Conservation (phyloP, 1,139 yeast genomes). For the Trichomonascaceae sp. region DNA sequence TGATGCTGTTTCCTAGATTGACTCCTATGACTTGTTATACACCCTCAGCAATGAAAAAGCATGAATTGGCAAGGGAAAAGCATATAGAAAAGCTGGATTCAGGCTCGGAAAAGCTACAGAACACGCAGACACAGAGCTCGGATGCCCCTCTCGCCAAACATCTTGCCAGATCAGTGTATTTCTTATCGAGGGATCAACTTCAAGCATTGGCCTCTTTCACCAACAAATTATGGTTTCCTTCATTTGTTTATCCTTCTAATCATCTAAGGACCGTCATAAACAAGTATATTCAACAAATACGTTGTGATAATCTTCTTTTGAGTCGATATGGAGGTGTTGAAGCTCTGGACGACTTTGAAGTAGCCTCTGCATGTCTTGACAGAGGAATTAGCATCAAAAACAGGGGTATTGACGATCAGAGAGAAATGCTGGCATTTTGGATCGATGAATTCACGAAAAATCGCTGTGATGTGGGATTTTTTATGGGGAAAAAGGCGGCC, state of each 20-base stretch:
- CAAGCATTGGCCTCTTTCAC: conserved; percentile 14
- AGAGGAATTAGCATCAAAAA: conserved; percentile 23
- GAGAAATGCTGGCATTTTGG: conserved; percentile 20
- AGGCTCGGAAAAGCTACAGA: too few relatives aligned
- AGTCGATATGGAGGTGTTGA: conserved; percentile 29
- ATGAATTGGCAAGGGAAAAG: conserved; percentile 14
- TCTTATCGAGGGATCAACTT: conserved; percentile 15
- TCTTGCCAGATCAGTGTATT: conserved; percentile 16
- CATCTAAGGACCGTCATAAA: conserved; percentile 15
- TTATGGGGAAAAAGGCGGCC: conserved; percentile 13
- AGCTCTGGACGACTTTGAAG: conserved; percentile 23
- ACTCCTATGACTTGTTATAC: conserved; percentile 66
- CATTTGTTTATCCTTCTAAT: conserved; percentile 12
- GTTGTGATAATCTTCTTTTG: conserved; percentile 27
- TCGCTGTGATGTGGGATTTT: conserved; percentile 23
- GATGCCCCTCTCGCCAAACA: background rate
- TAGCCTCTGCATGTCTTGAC: conserved; percentile 26
- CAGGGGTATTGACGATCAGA: conserved; percentile 12
- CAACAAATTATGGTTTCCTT: conserved; percentile 14
- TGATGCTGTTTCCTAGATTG: conserved; percentile 53
- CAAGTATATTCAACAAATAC: conserved; percentile 21
- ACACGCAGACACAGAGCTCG: too few relatives aligned
- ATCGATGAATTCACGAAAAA: conserved; percentile 19
- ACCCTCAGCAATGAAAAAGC: conserved; percentile 40
- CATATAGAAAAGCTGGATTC: conserved; percentile 10